Evolutionary conservation across 768 basidiomycete genomes (phyloP), one percentile per base, ranked within the genome.

Genomic region (Psilocybe sp.): DNA sequence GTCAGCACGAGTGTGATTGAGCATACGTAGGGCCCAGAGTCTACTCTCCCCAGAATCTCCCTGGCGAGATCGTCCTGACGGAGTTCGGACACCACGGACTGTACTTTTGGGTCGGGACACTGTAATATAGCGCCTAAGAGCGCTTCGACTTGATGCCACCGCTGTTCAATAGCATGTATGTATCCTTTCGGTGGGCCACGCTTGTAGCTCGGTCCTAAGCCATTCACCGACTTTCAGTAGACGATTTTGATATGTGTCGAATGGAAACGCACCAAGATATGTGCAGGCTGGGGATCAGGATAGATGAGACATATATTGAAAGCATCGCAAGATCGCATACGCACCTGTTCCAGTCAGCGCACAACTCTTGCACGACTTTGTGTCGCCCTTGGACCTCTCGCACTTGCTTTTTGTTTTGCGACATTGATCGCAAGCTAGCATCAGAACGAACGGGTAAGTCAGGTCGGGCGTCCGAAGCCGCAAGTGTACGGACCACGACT

Each of bases 91-190:
- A 89, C 72, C 43, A 90, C 63, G 33, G 69, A 71, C 61, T 84
- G 81, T 0, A 88, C 82, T 50, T 83, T 71, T 14, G 78, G 71
- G 64, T 89, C 85, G 23, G 78, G 75, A 50, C 86, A 88, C 57
- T 86, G 81, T 44, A 94, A 74, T 45, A 95, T 75, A 11, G 87
- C 84, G 33, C 90, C 92, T 5, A 95, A 75, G n/a, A 95, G 70
- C 11, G 91, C 88, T 67, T 95, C 93, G 58, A 94, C 88, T 63
- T 93, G 89, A 59, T 95, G 92, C 83, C 92, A 88, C 59, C 92
- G 70, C 51, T 89, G 87, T 69, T 95, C 92, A 45, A 95, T 92
- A 35, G 92, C 92, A 64, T 93, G 89, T 44, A 95, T 93, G 64
- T 95, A 95, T 15, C 92, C 92, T 61, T 91, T 91, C 5, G 89